Percentiles rank a stretch among this genome's conserved stretches.
phyloP scores from a whole-genome alignment of 73 alveolate genomes.

The Halteria grandinella region DNA sequence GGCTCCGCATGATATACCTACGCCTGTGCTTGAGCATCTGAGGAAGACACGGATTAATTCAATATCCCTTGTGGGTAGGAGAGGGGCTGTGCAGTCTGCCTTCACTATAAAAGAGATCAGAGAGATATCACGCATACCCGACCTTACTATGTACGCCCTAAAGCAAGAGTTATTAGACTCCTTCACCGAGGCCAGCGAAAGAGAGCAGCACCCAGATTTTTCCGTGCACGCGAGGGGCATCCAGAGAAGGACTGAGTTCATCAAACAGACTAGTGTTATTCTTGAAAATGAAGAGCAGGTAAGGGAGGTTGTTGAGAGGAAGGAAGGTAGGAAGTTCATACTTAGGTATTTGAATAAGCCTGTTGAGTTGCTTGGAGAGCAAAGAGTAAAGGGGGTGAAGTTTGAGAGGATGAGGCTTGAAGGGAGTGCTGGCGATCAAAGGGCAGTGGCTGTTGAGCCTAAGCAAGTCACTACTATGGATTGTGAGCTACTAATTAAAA shows the following conservation, averaged over 20 bases:
- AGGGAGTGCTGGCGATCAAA: constrained; percentile 45
- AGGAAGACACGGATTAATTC: constrained; percentile 31
- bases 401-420: constrained; percentile 10
- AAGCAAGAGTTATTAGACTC: constrained; percentile 18
- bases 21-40: constrained; percentile 57
- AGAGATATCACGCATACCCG: constrained; percentile 53
- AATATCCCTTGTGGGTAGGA: constrained; percentile 43
- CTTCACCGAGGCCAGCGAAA: constrained; percentile 8
- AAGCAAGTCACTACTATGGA: background rate
- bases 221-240: constrained; percentile 53
- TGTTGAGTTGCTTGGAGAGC: background rate
- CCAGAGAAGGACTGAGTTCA: constrained; percentile 57
- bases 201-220: constrained; percentile 36
- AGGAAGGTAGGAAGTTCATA: constrained; percentile 19
- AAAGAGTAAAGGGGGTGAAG: background rate
- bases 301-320: constrained; percentile 4
- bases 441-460: constrained; percentile 16
- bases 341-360: constrained; percentile 53
- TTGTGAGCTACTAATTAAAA: constrained; percentile 26
- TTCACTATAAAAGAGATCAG: constrained; percentile 84
- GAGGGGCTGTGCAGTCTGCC: constrained; percentile 72
- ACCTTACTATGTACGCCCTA: constrained; percentile 14
- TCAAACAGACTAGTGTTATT: background rate
- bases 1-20: constrained; percentile 73
- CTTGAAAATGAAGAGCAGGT: constrained; percentile 35